These are phyloP conservation scores for Amanita brunnescens DNA, from an alignment of 768 basidiomycete species.

Conservation along the genomic window DNA sequence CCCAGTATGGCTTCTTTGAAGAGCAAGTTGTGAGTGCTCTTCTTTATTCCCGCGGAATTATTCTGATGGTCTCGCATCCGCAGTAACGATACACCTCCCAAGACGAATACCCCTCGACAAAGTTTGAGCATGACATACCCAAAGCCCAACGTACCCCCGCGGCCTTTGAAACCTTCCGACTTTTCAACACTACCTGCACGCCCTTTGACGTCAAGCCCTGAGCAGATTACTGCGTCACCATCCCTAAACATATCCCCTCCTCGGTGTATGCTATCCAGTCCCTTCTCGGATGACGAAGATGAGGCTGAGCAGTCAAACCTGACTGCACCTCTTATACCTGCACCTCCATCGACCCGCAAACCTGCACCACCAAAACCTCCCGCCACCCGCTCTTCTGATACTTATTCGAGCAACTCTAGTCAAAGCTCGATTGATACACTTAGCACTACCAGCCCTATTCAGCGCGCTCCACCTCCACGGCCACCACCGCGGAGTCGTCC, in stretches of 20 bases:
- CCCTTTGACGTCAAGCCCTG: constrained; percentile 4
- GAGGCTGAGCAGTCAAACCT: constrained; percentile 8
- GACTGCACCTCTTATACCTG: constrained; percentile 13
- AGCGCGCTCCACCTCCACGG: constrained; percentile 23
- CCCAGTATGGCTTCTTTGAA: constrained; percentile 36
- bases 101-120: constrained; percentile 9
- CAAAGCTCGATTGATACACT: constrained; percentile 28
- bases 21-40: constrained; percentile 41
- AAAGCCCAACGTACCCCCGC: constrained; percentile 19
- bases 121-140: constrained; percentile 10
- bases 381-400: constrained; percentile 9
- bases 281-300: constrained; percentile 13
- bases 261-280: constrained; percentile 6
- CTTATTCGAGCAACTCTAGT: constrained; percentile 29
- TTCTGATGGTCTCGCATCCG: neutral
- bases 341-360: constrained; percentile 13
- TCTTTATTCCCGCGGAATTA: neutral
- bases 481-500: constrained; percentile 13
- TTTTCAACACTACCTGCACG: constrained; percentile 8
- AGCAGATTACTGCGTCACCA: neutral
- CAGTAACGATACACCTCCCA: constrained; percentile 10
- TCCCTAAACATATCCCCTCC: constrained; percentile 9
- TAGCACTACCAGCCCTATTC: neutral
- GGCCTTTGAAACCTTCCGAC: constrained; percentile 11
- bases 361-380: neutral